These are phyloP conservation scores for Circinella minor DNA, from an alignment of 371 early-diverging fungal species.

Conservation along the genomic window DNA sequence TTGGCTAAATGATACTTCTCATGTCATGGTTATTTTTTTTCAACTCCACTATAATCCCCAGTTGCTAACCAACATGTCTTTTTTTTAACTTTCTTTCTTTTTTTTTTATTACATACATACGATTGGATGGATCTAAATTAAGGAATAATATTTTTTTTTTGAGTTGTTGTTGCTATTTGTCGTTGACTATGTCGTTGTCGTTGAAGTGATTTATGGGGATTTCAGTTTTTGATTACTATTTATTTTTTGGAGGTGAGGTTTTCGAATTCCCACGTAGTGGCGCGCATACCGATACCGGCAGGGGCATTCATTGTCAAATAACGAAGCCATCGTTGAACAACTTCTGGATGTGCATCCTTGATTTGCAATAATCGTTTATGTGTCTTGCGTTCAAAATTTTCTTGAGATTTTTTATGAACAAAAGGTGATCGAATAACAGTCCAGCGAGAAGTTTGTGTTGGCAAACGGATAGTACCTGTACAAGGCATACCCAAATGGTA, in stretches of 20 bases:
- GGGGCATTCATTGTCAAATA: constrained; percentile 79
- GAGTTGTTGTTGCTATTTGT: too few species aligned
- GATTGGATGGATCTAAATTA: too few species aligned
- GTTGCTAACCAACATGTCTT: too few species aligned
- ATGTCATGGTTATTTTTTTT: too few species aligned
- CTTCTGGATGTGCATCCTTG: constrained; percentile 80
- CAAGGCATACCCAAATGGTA: constrained; percentile 78
- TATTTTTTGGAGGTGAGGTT: constrained; percentile 23
- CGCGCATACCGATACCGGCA: constrained; percentile 79
- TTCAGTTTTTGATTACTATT: not conserved
- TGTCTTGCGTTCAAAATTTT: constrained; percentile 93
- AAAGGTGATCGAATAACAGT: constrained; percentile 93
- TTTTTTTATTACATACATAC: too few species aligned
- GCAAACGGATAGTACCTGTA: constrained; percentile 75
- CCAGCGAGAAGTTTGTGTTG: constrained; percentile 85
- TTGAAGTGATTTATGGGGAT: not conserved
- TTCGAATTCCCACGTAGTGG: constrained; percentile 73
- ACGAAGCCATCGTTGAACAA: constrained; percentile 76
- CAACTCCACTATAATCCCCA: too few species aligned
- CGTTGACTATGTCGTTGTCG: not conserved
- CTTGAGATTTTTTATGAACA: constrained; percentile 95
- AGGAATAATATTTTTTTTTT: too few species aligned
- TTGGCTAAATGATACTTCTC: too few species aligned
- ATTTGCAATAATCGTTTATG: constrained; percentile 85
- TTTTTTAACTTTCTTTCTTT: too few species aligned